phyloP scores from a whole-genome alignment of 345 rosid species.

The Mangifera indica region DNA sequence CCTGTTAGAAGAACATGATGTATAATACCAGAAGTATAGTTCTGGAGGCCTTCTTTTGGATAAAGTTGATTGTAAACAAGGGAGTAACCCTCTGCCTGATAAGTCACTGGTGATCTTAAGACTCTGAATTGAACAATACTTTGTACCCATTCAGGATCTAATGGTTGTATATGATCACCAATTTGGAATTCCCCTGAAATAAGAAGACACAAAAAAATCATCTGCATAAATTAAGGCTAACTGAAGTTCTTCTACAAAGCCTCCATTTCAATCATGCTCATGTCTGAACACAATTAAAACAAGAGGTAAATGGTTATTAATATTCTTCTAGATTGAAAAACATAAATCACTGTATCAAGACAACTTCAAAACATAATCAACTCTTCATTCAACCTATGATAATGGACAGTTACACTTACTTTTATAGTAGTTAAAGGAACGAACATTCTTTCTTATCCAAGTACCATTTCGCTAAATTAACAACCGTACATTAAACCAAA shows the following conservation, averaged over 20 bases:
- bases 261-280: background rate
- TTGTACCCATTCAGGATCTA: constrained; percentile 48
- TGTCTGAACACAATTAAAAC: background rate
- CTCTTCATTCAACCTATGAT: background rate
- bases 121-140: constrained; percentile 65
- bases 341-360: too few species aligned
- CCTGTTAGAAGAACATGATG: constrained; percentile 79
- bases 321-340: too few species aligned
- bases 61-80: constrained; percentile 64
- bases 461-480: background rate
- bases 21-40: constrained; percentile 82
- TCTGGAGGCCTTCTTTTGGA: constrained; percentile 52
- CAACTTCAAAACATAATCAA: too few species aligned
- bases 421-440: background rate
- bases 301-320: too few species aligned
- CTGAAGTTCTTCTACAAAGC: background rate
- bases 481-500: background rate
- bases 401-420: background rate
- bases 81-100: constrained; percentile 51
- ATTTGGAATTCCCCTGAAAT: constrained; percentile 58
- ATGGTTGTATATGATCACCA: constrained; percentile 45
- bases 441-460: background rate
- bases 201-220: background rate
- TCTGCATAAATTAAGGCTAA: background rate
- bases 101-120: constrained; percentile 23